Evolutionary conservation across 1,284 basidiomycete genomes (phyloP), one percentile per base, ranked within the genome.

Genomic region (Heterobasidion irregulare): DNA sequence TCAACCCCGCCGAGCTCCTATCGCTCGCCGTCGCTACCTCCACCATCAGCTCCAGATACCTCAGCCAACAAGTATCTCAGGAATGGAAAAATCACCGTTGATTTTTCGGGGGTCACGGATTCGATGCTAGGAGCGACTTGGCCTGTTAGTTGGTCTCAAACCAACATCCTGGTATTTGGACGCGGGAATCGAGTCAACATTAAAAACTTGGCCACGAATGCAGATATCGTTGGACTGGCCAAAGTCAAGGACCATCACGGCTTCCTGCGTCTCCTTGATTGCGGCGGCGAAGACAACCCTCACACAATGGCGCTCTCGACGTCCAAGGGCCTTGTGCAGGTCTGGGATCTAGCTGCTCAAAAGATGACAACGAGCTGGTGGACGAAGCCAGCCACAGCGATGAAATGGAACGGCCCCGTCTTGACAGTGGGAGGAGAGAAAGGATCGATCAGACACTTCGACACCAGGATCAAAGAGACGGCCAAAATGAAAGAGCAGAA

Each of bases 391-490:
- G 72, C 75, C 18, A 71, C 74, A 0, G 70, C 75, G 12, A 71
- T 83, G 70, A 66, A 69, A 19, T 82, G 77, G 73, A 76, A 74
- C 57, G 74, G 72, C 2, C 65, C 70, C 12, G 63, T 76, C 1
- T 69, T 83, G 13, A 75, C 75, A 5, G 68, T 81, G 13, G 80
- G 78, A 2, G 72, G 74, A 2, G 60, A 66, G 49, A 75, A 77
- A 53, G 81, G 81, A 10, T 68, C 72, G 9, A 76, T 83, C 36
- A 68, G 75, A 19, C 75, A 79, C 59, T 82, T 75, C 61, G 80
- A 83, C 60, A 79, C 74, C 15, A 68, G 80, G 12, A 68, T 77
- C 15, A 67, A 66, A 18, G 65, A 66, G 16, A 66, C 72, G 2
- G 64, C 67, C 15, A 79, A 79, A 68, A 74, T 79, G 72, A 79